Evolutionary conservation across 352 stramenopile genomes (phyloP).

Genomic region (Albugo laibachii): DNA sequence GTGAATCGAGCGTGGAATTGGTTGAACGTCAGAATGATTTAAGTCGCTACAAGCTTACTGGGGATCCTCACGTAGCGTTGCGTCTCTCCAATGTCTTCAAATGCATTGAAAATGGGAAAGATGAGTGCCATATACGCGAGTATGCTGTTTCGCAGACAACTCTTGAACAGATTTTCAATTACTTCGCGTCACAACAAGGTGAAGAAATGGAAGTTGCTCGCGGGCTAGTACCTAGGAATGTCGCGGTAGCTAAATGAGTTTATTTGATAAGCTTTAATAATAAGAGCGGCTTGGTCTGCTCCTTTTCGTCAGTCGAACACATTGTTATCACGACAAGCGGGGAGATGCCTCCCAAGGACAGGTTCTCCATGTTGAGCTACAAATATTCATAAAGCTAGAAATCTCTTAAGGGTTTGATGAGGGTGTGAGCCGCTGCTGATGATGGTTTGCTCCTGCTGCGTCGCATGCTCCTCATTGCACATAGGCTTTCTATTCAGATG

Average conservation of each 20-base stretch:
- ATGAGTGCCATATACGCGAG: constrained; percentile 22
- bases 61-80: constrained; percentile 11
- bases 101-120: constrained; percentile 24
- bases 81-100: constrained; percentile 23
- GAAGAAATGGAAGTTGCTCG: constrained; percentile 14
- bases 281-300: no score
- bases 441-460: no score
- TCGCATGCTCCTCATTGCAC: no score
- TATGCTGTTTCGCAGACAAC: constrained; percentile 48
- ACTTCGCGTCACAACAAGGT: constrained; percentile 38
- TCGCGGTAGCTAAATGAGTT: background rate
- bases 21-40: constrained; percentile 19
- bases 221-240: constrained; percentile 1
- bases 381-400: no score
- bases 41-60: constrained; percentile 13
- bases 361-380: no score
- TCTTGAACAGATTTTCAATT: constrained; percentile 61
- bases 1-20: constrained; percentile 10
- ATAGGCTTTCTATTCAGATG: no score
- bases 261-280: no score
- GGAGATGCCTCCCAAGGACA: no score
- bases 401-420: no score
- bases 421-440: no score
- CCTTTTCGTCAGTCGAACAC: no score
- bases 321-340: no score